Base-by-base conservation (phyloP, 2,329 filamentous ascomycete genomes). In the Phyllosticta citrichinensis region DNA sequence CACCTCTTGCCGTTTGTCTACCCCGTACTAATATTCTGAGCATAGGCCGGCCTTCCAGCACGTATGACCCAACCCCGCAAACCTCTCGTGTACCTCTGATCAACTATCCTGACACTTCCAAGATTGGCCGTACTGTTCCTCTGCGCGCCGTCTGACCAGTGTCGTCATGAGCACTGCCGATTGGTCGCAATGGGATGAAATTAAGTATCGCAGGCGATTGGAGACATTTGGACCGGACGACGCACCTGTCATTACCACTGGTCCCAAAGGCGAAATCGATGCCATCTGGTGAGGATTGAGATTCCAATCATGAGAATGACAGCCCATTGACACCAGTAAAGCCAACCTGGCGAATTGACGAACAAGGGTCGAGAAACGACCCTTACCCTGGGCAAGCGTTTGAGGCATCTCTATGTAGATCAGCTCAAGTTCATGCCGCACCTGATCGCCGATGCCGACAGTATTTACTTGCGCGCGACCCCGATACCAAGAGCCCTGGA, bases 91-190 rank as follows among this genome's bases (percentile, higher is more conserved):
- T 40, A 3, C 5, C 3, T n/a, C 17, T 47, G 14, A n/a, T n/a
- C 17, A n/a, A 2, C 5, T 3, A n/a, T n/a, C n/a, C 56, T 62
- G 25, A 62, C 63, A 60, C 40, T 56, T 52, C 58, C 53, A 65
- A 80, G 81, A 85, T 75, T 99, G 94, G 94, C 91, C 94, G 1
- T 97, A 97, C 76, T 99, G 94, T 76, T 83, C 83, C 65, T 84
- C 87, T 60, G 89, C 88, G 22, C 83, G 84, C 62, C 86, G 87
- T 65, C 81, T 97, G 71, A 83, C 80, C 25, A 82, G 83, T 62
- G 80, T 83, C 63, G 80, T 86, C 24, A 77, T 84, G 64, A 77
- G 76, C 50, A 81, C 76, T 54, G 79, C 80, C 61, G 80, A 80
- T 68, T 74, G 75, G 63, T 77, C 74, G 40, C 70, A 75, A 58